Evolutionary conservation across 148 eudicot species (phyloP).

Genomic region (Rhododendron ovatum): DNA sequence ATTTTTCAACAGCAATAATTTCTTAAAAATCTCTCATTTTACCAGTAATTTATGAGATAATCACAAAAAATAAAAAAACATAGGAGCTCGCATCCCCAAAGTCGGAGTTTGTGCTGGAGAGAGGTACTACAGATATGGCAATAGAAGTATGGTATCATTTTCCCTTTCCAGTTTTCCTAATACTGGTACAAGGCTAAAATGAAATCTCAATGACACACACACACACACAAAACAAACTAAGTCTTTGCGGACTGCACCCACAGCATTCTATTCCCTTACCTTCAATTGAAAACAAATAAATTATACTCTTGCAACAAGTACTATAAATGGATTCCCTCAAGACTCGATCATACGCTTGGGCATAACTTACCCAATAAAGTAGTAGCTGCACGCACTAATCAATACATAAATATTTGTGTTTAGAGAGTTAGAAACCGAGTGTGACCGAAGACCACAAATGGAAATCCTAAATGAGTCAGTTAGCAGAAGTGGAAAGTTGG

Average conservation of each 20-base stretch:
- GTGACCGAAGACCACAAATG: not conserved
- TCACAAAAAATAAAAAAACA: not conserved
- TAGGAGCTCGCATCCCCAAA: not conserved
- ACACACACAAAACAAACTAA: not conserved
- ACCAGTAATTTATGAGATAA: not conserved
- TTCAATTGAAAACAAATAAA: not conserved
- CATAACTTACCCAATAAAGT: not conserved
- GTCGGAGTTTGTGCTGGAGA: not conserved
- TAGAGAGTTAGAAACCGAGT: not conserved
- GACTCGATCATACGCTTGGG: not conserved
- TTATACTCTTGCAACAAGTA: not conserved
- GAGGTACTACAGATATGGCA: no score
- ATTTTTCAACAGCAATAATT: not conserved
- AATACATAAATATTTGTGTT: not conserved
- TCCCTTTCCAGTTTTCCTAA: not conserved
- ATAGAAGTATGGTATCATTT: not conserved
- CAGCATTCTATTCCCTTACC: not conserved
- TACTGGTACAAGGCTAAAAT: not conserved
- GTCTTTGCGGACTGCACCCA: not conserved
- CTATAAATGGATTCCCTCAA: not conserved
- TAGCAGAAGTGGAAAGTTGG: not conserved
- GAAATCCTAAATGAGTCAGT: not conserved
- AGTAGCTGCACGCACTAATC: not conserved
- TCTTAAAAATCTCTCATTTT: not conserved
- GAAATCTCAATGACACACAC: not conserved